A percentile compares a stretch with the other conserved stretches of the same genome.
These are phyloP conservation scores for Apium graveolens DNA, from an alignment of 129 eudicot species.

Conservation along the genomic window DNA sequence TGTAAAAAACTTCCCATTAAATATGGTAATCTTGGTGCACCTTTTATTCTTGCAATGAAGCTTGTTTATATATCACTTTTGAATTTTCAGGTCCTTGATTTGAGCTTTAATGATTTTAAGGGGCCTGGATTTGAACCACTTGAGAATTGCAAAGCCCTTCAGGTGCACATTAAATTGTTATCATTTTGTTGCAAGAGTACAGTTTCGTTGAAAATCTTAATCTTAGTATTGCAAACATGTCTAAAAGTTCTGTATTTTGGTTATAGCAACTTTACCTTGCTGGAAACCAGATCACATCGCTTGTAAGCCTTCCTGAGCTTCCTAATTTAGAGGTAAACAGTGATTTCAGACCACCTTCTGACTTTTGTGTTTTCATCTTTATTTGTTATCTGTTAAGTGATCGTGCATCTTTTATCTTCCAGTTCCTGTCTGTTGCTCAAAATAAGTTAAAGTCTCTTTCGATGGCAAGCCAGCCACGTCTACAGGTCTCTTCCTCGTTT, in stretches of 20 bases:
- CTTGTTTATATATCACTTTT: conserved; percentile 18
- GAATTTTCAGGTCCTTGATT: conserved; percentile 83
- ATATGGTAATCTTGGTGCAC: not conserved
- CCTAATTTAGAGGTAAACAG: conserved; percentile 85
- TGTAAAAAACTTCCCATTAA: not conserved
- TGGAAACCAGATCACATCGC: conserved; percentile 92
- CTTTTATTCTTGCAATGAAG: conserved; percentile 1
- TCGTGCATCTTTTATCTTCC: conserved; percentile 10
- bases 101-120: conserved; percentile 94
- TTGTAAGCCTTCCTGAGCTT: conserved; percentile 83
- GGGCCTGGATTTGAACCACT: conserved; percentile 99
- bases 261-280: conserved; percentile 99
- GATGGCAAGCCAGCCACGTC: conserved; percentile 97
- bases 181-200: not conserved
- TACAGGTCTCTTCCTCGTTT: conserved; percentile 56
- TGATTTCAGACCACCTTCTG: not conserved
- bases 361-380: not conserved
- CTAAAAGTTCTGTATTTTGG: conserved; percentile 15
- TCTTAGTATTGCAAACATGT: not conserved
- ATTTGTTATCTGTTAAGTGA: conserved; percentile 5
- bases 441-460: conserved; percentile 91
- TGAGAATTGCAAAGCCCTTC: conserved; percentile 76
- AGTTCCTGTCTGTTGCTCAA: conserved; percentile 96
- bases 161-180: conserved; percentile 37
- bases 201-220: conserved; percentile 1